Evolutionary conservation across 805 yeast species (phyloP).

Genomic region (Metschnikowia aberdeeniae): DNA sequence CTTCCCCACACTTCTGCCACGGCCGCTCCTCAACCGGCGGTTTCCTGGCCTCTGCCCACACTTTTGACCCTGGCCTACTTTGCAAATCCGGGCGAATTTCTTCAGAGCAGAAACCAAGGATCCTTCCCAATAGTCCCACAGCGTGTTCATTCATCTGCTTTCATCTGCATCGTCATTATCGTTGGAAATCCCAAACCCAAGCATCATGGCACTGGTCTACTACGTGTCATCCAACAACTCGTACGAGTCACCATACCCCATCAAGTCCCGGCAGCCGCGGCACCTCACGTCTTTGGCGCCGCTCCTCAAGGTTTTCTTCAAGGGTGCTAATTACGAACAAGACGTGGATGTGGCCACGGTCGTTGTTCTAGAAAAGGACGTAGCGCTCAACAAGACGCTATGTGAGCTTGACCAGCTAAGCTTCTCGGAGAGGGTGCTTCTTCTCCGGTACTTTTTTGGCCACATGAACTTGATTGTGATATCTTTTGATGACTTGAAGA

Average conservation of each 20-base stretch:
- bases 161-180: neutral
- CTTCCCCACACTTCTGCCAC: neutral
- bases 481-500: constrained; percentile 6
- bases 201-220: constrained; percentile 21
- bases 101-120: too few relatives aligned
- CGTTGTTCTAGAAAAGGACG: constrained; percentile 21
- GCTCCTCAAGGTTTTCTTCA: constrained; percentile 20
- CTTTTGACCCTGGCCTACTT: neutral
- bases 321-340: constrained; percentile 30
- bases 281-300: constrained; percentile 16
- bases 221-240: constrained; percentile 13
- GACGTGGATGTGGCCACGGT: constrained; percentile 33
- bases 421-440: constrained; percentile 26
- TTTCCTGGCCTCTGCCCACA: neutral
- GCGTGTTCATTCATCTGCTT: neutral
- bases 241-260: constrained; percentile 8
- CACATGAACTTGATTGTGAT: constrained; percentile 35
- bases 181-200: too few relatives aligned
- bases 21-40: neutral
- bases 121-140: too few relatives aligned
- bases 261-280: constrained; percentile 18
- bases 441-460: constrained; percentile 34
- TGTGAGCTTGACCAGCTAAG: constrained; percentile 23
- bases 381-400: neutral
- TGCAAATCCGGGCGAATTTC: neutral